phyloP scores from a whole-genome alignment of 2,329 filamentous ascomycete species.

The Pezicula radicicola region DNA sequence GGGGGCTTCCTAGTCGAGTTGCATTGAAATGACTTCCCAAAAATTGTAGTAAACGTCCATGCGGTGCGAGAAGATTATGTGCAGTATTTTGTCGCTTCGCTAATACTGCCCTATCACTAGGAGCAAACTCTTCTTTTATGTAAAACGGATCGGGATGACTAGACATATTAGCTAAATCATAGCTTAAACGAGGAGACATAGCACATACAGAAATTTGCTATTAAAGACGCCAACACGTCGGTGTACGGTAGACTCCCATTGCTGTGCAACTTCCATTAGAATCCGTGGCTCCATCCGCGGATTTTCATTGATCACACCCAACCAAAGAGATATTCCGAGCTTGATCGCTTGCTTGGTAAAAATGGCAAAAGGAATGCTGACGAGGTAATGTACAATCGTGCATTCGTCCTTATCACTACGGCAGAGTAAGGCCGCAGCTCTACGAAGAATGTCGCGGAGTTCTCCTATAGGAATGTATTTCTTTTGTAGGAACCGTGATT shows the following conservation, averaged over 20 bases:
- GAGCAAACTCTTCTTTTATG: conserved; percentile 86
- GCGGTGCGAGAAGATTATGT: conserved; percentile 81
- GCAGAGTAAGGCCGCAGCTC: conserved; percentile 84
- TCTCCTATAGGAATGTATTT: conserved; percentile 70
- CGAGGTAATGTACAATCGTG: conserved; percentile 79
- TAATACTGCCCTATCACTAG: conserved; percentile 76
- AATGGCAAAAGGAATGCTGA: conserved; percentile 86
- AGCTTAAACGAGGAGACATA: background rate
- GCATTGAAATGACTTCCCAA: conserved; percentile 94
- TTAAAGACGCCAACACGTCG: conserved; percentile 80
- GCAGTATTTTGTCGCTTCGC: conserved; percentile 73
- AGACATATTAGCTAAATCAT: conserved; percentile 26
- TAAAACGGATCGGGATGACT: conserved; percentile 85
- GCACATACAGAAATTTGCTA: conserved; percentile 56
- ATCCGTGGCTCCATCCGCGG: conserved; percentile 83
- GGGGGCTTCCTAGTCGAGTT: conserved; percentile 76
- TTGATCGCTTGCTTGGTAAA: conserved; percentile 97
- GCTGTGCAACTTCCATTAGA: conserved; percentile 80
- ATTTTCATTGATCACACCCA: conserved; percentile 96
- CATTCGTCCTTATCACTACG: conserved; percentile 72
- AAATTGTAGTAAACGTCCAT: conserved; percentile 82
- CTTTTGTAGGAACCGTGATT: conserved; percentile 65
- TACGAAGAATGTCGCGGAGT: conserved; percentile 76
- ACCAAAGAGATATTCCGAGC: conserved; percentile 91
- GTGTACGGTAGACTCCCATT: conserved; percentile 84